Evolutionary conservation across 1,284 basidiomycete genomes (phyloP).

Genomic region (Trametes pubescens): DNA sequence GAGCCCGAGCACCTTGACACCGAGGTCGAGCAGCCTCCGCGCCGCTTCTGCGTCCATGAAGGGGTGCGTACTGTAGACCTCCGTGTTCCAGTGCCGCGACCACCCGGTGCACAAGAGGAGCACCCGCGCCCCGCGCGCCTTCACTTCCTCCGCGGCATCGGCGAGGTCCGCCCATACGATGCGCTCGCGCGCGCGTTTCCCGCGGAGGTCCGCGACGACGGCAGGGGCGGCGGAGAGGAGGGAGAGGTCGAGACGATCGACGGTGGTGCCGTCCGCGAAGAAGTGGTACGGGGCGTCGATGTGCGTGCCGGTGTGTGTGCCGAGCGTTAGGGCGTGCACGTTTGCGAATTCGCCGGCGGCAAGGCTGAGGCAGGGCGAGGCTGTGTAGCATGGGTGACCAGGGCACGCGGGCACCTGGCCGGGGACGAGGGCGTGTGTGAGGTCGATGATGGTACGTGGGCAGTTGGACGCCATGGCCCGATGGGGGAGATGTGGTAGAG

Average conservation of each 20-base stretch:
- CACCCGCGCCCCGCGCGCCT: conserved; percentile 40
- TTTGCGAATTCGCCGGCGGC: conserved; percentile 52
- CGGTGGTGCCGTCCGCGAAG: conserved; percentile 55
- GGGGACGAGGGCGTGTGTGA: conserved; percentile 59
- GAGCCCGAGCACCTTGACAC: conserved; percentile 63
- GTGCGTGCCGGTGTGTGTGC: conserved; percentile 74
- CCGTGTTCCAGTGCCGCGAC: conserved; percentile 60
- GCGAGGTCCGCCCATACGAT: conserved; percentile 35
- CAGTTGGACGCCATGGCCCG: conserved; percentile 1
- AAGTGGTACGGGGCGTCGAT: conserved; percentile 79
- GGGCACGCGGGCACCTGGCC: conserved; percentile 57
- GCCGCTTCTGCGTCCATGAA: conserved; percentile 64
- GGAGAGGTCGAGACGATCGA: conserved; percentile 61
- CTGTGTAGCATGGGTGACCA: conserved; percentile 59
- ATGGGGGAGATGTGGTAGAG: not conserved
- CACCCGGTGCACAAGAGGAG: conserved; percentile 69
- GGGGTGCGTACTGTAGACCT: conserved; percentile 67
- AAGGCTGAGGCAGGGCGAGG: conserved; percentile 35
- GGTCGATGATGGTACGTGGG: conserved; percentile 49
- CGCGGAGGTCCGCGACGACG: conserved; percentile 50
- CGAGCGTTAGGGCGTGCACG: conserved; percentile 56
- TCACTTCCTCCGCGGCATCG: conserved; percentile 40
- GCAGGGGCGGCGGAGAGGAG: conserved; percentile 60
- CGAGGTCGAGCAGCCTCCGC: conserved; percentile 53
- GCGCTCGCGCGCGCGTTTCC: conserved; percentile 27